Evolutionary conservation across 2,329 filamentous ascomycete species (phyloP).

Genomic region (Verticillium albo-atrum): DNA sequence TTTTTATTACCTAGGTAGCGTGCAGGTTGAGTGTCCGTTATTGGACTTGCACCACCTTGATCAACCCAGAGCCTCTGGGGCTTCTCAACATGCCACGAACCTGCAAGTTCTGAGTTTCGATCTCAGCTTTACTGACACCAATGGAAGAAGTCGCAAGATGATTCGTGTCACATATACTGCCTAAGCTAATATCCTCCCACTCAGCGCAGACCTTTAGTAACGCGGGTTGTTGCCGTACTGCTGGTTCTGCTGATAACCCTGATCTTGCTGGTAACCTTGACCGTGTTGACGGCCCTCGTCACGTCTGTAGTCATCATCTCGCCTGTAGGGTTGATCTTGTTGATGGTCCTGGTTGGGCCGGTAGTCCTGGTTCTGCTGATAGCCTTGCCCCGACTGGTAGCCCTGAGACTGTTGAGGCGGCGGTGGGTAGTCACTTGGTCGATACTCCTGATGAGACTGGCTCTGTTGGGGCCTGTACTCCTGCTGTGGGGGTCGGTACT

Average conservation of each 20-base stretch:
- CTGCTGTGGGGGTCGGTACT: slow-evolving; percentile 8
- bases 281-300: background rate
- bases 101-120: too few species aligned
- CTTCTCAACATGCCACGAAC: too few species aligned
- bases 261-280: slow-evolving; percentile 13
- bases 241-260: slow-evolving; percentile 15
- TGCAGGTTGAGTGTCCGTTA: too few species aligned
- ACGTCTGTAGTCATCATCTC: slow-evolving; percentile 9
- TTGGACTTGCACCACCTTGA: too few species aligned
- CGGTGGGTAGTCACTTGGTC: too few species aligned
- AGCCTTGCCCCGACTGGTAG: slow-evolving; percentile 14
- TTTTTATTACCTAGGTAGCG: too few species aligned
- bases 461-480: slow-evolving; percentile 9
- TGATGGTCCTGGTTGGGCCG: background rate
- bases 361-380: slow-evolving; percentile 14
- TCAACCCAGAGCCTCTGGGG: too few species aligned
- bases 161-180: too few species aligned
- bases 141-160: too few species aligned
- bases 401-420: slow-evolving; percentile 1
- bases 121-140: too few species aligned
- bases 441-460: too few species aligned
- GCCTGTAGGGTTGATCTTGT: slow-evolving; percentile 8
- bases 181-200: too few species aligned
- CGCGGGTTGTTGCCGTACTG: slow-evolving; percentile 21
- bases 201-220: slow-evolving; percentile 11